These are phyloP conservation scores for Microbotryum lychnidis-dioicae DNA, from an alignment of 1,284 basidiomycete genomes.

Conservation along the genomic window DNA sequence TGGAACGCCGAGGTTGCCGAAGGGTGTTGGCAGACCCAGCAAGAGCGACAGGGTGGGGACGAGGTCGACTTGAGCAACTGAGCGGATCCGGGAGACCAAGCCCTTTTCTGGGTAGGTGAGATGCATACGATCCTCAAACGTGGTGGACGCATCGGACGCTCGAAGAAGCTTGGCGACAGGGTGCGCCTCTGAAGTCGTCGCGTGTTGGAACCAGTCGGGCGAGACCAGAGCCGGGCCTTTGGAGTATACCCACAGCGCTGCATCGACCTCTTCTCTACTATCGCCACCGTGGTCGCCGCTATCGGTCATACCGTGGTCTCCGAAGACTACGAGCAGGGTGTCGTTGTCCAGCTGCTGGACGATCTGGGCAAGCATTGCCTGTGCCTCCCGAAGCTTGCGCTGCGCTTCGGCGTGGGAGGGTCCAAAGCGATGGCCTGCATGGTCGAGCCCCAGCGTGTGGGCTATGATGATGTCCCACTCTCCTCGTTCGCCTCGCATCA, in stretches of 20 bases:
- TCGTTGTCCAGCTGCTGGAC: slow-evolving; percentile 62
- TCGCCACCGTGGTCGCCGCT: slow-evolving; percentile 96
- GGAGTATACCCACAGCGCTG: slow-evolving; percentile 90
- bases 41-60: slow-evolving; percentile 84
- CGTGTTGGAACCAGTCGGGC: slow-evolving; percentile 22
- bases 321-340: slow-evolving; percentile 81
- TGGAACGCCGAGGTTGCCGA: slow-evolving; percentile 83
- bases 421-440: slow-evolving; percentile 89
- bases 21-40: slow-evolving; percentile 86
- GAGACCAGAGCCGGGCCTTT: slow-evolving; percentile 37
- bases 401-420: slow-evolving; percentile 81
- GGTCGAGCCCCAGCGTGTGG: slow-evolving; percentile 95
- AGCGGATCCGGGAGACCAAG: slow-evolving; percentile 47
- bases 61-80: slow-evolving; percentile 87
- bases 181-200: not conserved
- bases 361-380: slow-evolving; percentile 63
- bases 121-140: slow-evolving; percentile 21
- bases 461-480: slow-evolving; percentile 80
- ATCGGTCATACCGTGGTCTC: slow-evolving; percentile 96
- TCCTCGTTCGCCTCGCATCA: slow-evolving; percentile 47
- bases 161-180: slow-evolving; percentile 9
- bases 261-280: slow-evolving; percentile 70
- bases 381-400: slow-evolving; percentile 77
- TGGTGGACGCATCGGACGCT: not conserved
- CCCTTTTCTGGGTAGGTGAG: slow-evolving; percentile 18